Evolutionary conservation across 108 stramenopile genomes (phyloP), one percentile per base, ranked within the genome.

Genomic region (Fistulifera pelliculosa): DNA sequence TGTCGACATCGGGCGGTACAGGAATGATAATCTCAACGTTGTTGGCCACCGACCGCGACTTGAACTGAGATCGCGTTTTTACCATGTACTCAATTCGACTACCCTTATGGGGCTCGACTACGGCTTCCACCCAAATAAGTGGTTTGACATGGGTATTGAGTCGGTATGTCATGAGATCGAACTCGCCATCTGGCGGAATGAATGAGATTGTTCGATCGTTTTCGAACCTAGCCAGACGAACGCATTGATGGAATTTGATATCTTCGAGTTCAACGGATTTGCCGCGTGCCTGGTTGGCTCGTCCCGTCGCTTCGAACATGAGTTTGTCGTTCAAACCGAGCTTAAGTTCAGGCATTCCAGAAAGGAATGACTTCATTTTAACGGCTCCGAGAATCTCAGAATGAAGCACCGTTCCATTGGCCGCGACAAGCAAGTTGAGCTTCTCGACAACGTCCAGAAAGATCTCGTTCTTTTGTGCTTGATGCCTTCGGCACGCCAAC

Each of bases 241-340:
- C 98, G 60, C 98, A 99, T 61, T 99, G 98, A 69, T 99, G 98
- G 58, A 99, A 99, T 62, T 98, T 99, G 54, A 99, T 96, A 67
- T 99, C 98, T 64, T 99, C 97, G 55, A 99, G 74, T 60, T 99
- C 98, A 0, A 99, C 94, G 6, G 96, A 81, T 73, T 99, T 99
- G 38, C 73, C 75, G 44, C 62, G 53, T 8, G 73, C 76, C 38
- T 84, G 80, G 50, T 75, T 76, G 10, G 72, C 54, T 28, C 79
- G 69, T 22, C 71, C 84, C 12, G 74, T 81, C 1, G 87, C 76
- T 45, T 99, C 95, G 70, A 99, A 94, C 68, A 92, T 83, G 22
- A 99, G 73, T 67, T 99, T 99, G 85, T 99, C 98, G 68, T 99
- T 99, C 57, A 99, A 75, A 44, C 95, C 96, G 45, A 99, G 87